Evolutionary conservation across 306 rosid genomes (phyloP), one percentile per base, ranked within the genome.

Genomic region (Mucuna pruriens): DNA sequence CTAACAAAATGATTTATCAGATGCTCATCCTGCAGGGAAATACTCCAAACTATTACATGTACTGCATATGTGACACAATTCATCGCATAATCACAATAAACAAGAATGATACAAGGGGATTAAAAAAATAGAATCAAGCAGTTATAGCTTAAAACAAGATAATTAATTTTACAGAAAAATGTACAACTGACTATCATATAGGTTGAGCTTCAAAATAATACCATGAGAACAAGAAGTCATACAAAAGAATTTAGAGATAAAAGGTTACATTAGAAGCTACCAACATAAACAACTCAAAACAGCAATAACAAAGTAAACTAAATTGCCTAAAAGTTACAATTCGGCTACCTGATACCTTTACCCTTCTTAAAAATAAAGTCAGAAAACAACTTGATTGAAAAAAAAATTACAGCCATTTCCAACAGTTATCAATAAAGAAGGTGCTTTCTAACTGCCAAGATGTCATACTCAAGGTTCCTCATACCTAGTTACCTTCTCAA

Each of bases 1-100:
- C 85, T 93, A 23, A 90, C 91, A 68, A 95, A 89, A 90, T 95
- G 89, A 82, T 46, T 89, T 23, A 87, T 40, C 85, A 95, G 81
- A 86, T 95, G 95, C 77, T 95, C 99, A 81, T 95, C 99, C 97
- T 95, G 92, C 88, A 87, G 51, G 78, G 80, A 6, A 46, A 81
- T 77, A 86, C 29, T 54, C 33, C 74, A 69, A 71, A 71, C 38
- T 54, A 63, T 86, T 65, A 86, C 34, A 48, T 25, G 67, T 68
- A 44, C 64, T 15, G 64, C 71, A 74, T n/a, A n/a, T 45, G 73
- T 23, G 20, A 58, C 58, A 51, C 33, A 58, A 20, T 25, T 60
- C 76, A 75, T 61, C 76, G 71, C 26, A 51, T 51, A 62, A 40
- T 52, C n/a, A 42, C 66, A 86, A 45, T 25, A 38, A 73, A 77